A percentile compares a stretch with the other conserved stretches of the same genome.
These are phyloP conservation scores for Phytomonas sp. DNA, from an alignment of 208 protist genomes.

Conservation along the genomic window DNA sequence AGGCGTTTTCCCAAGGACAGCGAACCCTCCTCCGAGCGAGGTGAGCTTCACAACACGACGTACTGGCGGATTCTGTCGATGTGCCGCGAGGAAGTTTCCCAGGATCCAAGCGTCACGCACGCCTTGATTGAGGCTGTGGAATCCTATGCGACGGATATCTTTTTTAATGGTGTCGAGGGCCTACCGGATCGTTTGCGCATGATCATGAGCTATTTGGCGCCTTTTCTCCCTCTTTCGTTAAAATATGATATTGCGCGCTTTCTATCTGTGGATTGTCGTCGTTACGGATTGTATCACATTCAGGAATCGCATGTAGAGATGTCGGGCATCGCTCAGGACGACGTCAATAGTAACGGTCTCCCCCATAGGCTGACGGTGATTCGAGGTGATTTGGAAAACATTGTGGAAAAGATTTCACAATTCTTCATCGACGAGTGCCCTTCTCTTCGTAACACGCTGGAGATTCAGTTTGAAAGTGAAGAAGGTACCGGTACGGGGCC, in stretches of 20 bases:
- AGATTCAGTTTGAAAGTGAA: conserved; percentile 73
- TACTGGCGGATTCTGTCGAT: not conserved
- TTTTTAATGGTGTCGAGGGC: conserved; percentile 37
- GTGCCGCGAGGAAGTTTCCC: not conserved
- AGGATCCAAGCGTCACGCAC: conserved; percentile 26
- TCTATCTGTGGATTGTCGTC: conserved; percentile 49
- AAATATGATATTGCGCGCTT: conserved; percentile 59
- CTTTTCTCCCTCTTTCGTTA: conserved; percentile 34
- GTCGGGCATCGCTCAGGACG: conserved; percentile 34
- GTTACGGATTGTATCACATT: conserved; percentile 62
- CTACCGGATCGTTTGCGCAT: conserved; percentile 29
- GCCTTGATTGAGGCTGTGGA: conserved; percentile 49
- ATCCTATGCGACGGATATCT: conserved; percentile 26
- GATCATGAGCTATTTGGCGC: conserved; percentile 21
- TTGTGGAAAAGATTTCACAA: conserved; percentile 28
- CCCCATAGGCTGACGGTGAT: conserved; percentile 37
- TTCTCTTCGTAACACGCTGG: conserved; percentile 50
- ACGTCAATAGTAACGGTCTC: conserved; percentile 50
- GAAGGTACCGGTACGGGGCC: conserved; percentile 80
- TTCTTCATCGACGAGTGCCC: conserved; percentile 29
- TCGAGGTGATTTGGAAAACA: conserved; percentile 23
- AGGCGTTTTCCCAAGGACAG: not conserved
- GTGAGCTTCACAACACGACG: not conserved
- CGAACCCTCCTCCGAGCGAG: not conserved
- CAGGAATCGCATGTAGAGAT: conserved; percentile 31